Conservation (phyloP, 192 early-diverging fungal genomes). For the Coemansia sp. region DNA sequence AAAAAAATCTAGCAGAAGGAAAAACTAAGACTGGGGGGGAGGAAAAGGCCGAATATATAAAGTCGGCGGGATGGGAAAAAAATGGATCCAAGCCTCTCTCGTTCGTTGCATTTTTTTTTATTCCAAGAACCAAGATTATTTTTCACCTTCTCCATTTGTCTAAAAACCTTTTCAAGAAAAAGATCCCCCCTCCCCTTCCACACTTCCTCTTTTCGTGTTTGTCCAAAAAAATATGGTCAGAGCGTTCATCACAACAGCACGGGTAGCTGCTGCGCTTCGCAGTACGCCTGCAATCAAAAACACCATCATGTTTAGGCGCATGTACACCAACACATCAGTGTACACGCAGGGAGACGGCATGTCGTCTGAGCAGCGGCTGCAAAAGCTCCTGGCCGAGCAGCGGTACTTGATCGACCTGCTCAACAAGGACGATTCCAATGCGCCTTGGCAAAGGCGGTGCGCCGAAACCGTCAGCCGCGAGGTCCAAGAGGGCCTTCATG, state of each 20-base stretch:
- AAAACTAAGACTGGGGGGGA: no score
- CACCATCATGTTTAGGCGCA: not conserved
- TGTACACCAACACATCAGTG: slow-evolving; percentile 49
- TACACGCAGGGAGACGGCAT: slow-evolving; percentile 38
- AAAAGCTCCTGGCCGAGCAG: slow-evolving; percentile 37
- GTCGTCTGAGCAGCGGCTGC: slow-evolving; percentile 33
- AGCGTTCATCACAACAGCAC: slow-evolving; percentile 2
- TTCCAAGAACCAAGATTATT: not conserved
- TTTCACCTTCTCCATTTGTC: not conserved
- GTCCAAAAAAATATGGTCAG: not conserved
- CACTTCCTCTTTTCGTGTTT: not conserved
- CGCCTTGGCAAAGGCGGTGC: slow-evolving; percentile 34
- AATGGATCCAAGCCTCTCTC: not conserved
- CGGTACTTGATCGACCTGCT: slow-evolving; percentile 45
- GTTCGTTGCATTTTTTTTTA: not conserved
- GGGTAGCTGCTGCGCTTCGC: slow-evolving; percentile 1
- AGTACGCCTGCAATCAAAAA: not conserved
- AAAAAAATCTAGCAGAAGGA: no score
- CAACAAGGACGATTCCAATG: slow-evolving; percentile 39
- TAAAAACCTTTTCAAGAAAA: not conserved
- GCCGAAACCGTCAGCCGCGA: slow-evolving; percentile 37
- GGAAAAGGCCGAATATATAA: no score
- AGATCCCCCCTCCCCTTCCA: not conserved
- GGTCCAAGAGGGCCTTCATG: slow-evolving; percentile 27
- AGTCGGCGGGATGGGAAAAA: no score